These are phyloP conservation scores for Hyphopichia homilentoma DNA, from an alignment of 805 yeast species.

Conservation along the genomic window DNA sequence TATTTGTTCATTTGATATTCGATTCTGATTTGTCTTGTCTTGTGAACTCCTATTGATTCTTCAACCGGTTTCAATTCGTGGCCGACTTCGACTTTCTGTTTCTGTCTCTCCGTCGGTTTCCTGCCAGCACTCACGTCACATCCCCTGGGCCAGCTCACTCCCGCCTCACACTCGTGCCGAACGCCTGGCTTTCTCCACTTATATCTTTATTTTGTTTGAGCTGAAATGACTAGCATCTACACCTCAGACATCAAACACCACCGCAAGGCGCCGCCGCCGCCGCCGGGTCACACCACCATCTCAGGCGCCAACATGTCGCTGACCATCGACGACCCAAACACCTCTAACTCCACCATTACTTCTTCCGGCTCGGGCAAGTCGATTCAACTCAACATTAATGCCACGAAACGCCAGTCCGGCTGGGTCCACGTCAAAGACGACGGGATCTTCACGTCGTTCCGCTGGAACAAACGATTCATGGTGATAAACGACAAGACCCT, in stretches of 20 bases:
- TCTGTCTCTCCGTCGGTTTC: no score
- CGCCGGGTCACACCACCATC: slow-evolving; percentile 7
- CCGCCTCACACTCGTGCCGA: no score
- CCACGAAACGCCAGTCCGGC: slow-evolving; percentile 50
- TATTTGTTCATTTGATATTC: no score
- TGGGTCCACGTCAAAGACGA: slow-evolving; percentile 94
- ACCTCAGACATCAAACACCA: slow-evolving; percentile 39
- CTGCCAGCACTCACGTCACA: no score
- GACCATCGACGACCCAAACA: not conserved
- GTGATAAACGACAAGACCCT: slow-evolving; percentile 72
- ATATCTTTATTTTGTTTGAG: no score
- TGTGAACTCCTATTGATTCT: no score
- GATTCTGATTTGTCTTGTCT: no score
- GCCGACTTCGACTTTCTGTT: no score
- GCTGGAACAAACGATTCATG: slow-evolving; percentile 90
- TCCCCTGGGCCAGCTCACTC: no score
- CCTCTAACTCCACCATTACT: not conserved
- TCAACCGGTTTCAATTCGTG: no score
- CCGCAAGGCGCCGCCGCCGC: slow-evolving; percentile 45
- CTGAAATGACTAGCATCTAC: slow-evolving; percentile 41
- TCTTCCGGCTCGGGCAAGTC: slow-evolving; percentile 5
- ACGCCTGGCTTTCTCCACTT: no score
- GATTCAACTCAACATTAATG: slow-evolving; percentile 14
- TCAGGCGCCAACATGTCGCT: not conserved
- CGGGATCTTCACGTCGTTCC: slow-evolving; percentile 72